Evolutionary conservation across 257 asterid species (phyloP).

Genomic region (Marsdenia floribunda): DNA sequence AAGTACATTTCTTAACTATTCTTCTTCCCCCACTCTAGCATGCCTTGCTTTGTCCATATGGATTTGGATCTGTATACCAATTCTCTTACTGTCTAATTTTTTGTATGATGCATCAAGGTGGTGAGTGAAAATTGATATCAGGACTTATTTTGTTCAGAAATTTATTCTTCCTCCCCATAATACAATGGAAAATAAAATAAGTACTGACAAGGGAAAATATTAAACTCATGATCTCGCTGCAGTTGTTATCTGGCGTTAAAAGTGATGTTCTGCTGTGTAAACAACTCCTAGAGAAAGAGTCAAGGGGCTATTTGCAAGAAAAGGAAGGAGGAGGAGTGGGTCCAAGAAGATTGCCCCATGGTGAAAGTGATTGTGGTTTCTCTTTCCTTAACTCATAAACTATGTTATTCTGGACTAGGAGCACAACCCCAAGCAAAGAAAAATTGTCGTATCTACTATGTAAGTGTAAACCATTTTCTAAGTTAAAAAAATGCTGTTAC

Average conservation of each 20-base stretch:
- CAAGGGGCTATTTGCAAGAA: background rate
- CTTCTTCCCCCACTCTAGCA: background rate
- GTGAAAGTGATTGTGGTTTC: background rate
- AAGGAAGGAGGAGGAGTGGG: too few relatives aligned
- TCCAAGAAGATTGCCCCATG: background rate
- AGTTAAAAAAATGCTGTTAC: slow-evolving; percentile 29
- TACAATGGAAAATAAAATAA: background rate
- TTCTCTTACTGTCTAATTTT: background rate
- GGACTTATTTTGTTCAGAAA: background rate
- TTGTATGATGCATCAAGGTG: background rate
- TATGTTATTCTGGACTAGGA: background rate
- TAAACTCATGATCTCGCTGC: background rate
- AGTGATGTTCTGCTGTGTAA: background rate
- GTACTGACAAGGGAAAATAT: background rate
- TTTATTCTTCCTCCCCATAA: background rate
- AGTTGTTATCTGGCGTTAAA: background rate
- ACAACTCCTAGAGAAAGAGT: background rate
- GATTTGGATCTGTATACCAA: background rate
- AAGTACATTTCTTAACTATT: background rate
- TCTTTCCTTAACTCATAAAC: background rate
- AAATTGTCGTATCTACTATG: background rate
- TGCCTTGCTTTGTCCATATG: background rate
- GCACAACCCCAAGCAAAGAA: background rate
- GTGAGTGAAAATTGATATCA: background rate
- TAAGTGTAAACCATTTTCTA: background rate